Evolutionary conservation across 345 rosid species (phyloP), one percentile per base, ranked within the genome.

Genomic region (Microthlaspi erraticum): DNA sequence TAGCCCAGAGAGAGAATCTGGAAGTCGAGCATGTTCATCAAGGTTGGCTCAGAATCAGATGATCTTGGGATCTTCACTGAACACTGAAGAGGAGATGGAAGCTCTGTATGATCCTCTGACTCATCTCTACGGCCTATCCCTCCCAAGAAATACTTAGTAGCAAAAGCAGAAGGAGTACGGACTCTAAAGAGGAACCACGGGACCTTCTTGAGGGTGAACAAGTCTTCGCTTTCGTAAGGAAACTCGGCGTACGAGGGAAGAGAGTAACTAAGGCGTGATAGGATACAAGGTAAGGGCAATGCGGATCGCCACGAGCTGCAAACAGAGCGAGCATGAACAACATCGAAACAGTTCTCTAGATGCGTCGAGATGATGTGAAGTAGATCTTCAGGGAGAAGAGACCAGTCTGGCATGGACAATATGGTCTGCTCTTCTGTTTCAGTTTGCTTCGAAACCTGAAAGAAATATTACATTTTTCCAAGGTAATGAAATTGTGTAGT

Each of bases 301-400:
- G 3, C 1, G 11, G 70, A 65, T 65, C 70, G 23, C 59, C 70
- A 65, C 5, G 5, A 14, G 37, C 5, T 5, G 16, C 60, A 51
- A 65, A 65, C 37, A 51, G 60, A 65, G 0, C 70, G 59, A 20
- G 23, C 49, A 14, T 65, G 70, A 38, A 65, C 16, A 9, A 51
- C 29, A 14, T 65, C 60, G 1, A 65, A 50, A 64, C 14, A 51
- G 39, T 65, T 7, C 3, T 51, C 26, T 2, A 38, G 8, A 10
- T 51, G 0, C 8, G 1, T 26, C 0, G 6, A 23, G 50, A 65
- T 14, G 1, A 65, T 11, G n/a, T 50, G 6, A 2, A 65, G 14
- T 36, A 50, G 7, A 48, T 65, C 59, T 20, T 14, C 48, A 6
- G 70, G 70, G 10, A 65, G 16, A 1, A 9, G 38, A 23, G 49